phyloP scores from a whole-genome alignment of 768 basidiomycete species.

The Polyporus arcularius region DNA sequence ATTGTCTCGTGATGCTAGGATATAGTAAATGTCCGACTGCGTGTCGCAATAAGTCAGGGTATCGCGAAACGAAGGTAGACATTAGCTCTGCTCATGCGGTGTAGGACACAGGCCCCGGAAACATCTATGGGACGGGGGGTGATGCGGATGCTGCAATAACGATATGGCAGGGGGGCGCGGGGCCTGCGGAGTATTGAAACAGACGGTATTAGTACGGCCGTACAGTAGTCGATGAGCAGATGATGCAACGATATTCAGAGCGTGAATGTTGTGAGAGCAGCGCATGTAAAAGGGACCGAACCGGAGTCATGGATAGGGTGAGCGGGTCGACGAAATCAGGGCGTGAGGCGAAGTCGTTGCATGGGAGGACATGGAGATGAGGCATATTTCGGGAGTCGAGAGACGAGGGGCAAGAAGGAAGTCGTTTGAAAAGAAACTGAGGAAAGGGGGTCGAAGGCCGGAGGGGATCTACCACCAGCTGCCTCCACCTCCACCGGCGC shows the following conservation, averaged over 20 bases:
- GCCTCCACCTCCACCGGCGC: constrained; percentile 30
- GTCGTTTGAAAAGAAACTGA: neutral
- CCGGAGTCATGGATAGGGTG: constrained; percentile 12
- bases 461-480: constrained; percentile 50
- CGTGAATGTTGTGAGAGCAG: constrained; percentile 59
- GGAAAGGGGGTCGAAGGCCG: neutral
- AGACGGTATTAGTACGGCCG: constrained; percentile 42
- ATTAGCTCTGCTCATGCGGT: constrained; percentile 48
- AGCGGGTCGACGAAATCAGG: constrained; percentile 3
- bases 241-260: constrained; percentile 54
- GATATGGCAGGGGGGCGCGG: constrained; percentile 12
- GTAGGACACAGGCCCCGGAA: constrained; percentile 38
- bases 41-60: constrained; percentile 51
- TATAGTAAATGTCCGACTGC: constrained; percentile 48
- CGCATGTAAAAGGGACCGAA: constrained; percentile 41
- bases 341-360: constrained; percentile 21
- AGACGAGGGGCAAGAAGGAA: constrained; percentile 23
- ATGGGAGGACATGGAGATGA: constrained; percentile 29
- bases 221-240: constrained; percentile 48
- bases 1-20: constrained; percentile 63
- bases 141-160: constrained; percentile 20
- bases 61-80: constrained; percentile 56
- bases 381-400: constrained; percentile 16
- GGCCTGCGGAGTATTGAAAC: constrained; percentile 24
- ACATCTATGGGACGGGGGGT: constrained; percentile 41